These are phyloP conservation scores for Alnus rubra DNA, from an alignment of 306 rosid genomes.

Conservation along the genomic window DNA sequence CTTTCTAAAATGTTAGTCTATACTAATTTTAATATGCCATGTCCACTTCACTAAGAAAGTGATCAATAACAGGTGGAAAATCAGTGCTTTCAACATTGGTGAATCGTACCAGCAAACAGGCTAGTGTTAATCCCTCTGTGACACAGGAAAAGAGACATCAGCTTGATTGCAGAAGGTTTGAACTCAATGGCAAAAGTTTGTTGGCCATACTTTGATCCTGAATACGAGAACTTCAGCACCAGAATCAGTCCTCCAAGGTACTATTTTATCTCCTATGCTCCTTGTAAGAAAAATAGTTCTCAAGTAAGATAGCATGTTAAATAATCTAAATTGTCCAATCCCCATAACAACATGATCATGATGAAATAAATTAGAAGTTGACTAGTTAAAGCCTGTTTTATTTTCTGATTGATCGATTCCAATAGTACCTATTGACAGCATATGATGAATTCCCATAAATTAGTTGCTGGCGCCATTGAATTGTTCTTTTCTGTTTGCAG, in stretches of 20 bases:
- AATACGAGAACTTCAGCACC: slow-evolving; percentile 76
- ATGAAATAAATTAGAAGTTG: background rate
- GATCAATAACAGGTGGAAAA: background rate
- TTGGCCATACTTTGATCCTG: slow-evolving; percentile 90
- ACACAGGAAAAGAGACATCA: slow-evolving; percentile 28
- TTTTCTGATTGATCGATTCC: background rate
- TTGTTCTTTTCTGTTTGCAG: slow-evolving; percentile 39
- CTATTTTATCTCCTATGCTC: background rate
- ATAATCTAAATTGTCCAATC: background rate
- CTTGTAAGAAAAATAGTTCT: background rate
- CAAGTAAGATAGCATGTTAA: background rate
- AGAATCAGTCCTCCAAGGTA: slow-evolving; percentile 89
- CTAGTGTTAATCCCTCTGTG: slow-evolving; percentile 11
- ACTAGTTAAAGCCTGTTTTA: background rate
- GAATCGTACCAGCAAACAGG: slow-evolving; percentile 9
- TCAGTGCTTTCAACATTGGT: background rate
- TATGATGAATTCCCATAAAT: background rate
- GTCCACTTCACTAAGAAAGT: background rate
- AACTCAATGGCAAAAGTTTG: slow-evolving; percentile 62
- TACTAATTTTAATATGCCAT: background rate
- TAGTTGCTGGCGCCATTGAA: background rate
- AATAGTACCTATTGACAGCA: background rate
- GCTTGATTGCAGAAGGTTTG: slow-evolving; percentile 23
- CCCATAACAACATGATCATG: background rate
- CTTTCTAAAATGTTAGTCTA: background rate